phyloP scores from a whole-genome alignment of 164 flowering plant genomes.

The Brasenia schreberi region DNA sequence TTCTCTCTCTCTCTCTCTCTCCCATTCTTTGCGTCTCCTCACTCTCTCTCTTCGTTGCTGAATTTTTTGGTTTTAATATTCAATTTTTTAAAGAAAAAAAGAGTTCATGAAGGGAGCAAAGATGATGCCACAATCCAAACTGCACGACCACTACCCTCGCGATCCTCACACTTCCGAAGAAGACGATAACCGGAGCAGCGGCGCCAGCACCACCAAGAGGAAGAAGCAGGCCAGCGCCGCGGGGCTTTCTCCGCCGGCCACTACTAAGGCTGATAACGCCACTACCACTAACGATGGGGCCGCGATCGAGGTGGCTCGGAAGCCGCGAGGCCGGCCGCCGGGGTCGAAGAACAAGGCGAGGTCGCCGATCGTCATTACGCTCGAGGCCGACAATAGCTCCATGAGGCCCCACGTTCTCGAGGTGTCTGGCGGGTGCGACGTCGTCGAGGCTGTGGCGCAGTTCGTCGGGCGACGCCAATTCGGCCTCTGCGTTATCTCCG shows the following conservation, averaged over 20 bases:
- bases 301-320: conserved; percentile 36
- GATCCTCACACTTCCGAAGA: conserved; percentile 32
- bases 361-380: conserved; percentile 47
- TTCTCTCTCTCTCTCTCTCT: too few relatives aligned
- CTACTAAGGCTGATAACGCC: too few relatives aligned
- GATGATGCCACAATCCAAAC: too few relatives aligned
- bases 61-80: too few relatives aligned
- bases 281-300: conserved; percentile 26
- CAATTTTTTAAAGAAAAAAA: too few relatives aligned
- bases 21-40: too few relatives aligned
- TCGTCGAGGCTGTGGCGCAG: conserved; percentile 30
- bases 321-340: conserved; percentile 72
- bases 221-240: too few relatives aligned
- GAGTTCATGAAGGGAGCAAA: too few relatives aligned
- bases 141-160: conserved; percentile 9
- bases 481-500: conserved; percentile 49
- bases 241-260: too few relatives aligned
- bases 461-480: conserved; percentile 33
- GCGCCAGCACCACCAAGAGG: conserved; percentile 1
- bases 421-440: conserved; percentile 39
- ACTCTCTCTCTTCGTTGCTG: too few relatives aligned
- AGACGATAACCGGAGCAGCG: conserved; percentile 26
- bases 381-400: conserved; percentile 30
- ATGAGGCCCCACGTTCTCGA: conserved; percentile 67
- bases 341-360: conserved; percentile 71